Base-by-base conservation (phyloP, 2,329 filamentous ascomycete species). In the Aspergillus aculeatus region DNA sequence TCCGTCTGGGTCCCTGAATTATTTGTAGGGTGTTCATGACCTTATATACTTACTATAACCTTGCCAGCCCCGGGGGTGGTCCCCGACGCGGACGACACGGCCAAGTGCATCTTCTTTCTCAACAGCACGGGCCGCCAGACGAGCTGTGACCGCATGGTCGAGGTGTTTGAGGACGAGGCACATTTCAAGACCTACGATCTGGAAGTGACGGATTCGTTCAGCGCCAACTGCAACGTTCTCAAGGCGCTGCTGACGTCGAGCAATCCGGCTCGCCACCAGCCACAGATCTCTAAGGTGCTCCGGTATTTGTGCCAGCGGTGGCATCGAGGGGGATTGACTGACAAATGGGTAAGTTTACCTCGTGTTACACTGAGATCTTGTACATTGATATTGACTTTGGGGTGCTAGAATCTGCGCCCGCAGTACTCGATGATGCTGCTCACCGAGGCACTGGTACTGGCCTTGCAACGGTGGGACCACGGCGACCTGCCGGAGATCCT, bases 221-320 rank as follows among this genome's bases (percentile, higher is more conserved):
- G 55, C 35, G 55, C 49, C 55, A 57, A 57, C 49, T 57, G 55
- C 21, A 57, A 57, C 35, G 38, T 52, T 21, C 55, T 57, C 19
- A 57, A 44, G 14, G 55, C 55, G 12, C 12, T 57, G 29, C 48
- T 57, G 16, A 23, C 31, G 5, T 24, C 26, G 29, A 35, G 23
- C 41, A 32, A 57, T 19, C 29, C 49, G 16, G 35, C 21, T 5
- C 31, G 29, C 41, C 44, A 57, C 23, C 48, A 47, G 2, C 29
- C 19, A n/a, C 32, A 57, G 32, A 57, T 57, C 29, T 38, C 29
- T 19, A n/a, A 38, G 32, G 48, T 44, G 32, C 31, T 57, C 19
- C 48, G 24, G n/a, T 57, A 47, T 44, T 38, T 57, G 26, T 57
- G 55, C 50, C 32, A 57, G 12, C 29, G 23, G 16, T 41, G 44